Evolutionary conservation across 2,329 filamentous ascomycete species (phyloP).

Genomic region (Coleophoma cylindrospora): DNA sequence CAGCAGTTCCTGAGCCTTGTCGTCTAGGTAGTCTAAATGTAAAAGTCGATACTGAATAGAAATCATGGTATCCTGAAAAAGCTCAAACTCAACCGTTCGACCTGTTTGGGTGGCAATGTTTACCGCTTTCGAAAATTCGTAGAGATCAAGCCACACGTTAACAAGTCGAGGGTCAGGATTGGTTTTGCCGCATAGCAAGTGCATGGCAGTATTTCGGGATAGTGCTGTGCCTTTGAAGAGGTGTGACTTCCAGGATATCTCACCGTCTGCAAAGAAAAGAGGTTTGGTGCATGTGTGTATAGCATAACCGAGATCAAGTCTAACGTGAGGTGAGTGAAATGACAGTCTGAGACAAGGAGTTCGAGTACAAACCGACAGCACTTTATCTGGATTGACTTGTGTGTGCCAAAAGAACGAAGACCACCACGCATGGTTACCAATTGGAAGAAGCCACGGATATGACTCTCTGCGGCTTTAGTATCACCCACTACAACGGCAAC

Average conservation of each 20-base stretch:
- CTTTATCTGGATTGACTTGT: not conserved
- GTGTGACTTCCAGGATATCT: not conserved
- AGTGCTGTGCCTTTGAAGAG: not conserved
- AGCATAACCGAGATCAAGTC: not conserved
- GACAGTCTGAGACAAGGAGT: not conserved
- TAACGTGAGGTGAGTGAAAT: not conserved
- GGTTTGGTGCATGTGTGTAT: not conserved
- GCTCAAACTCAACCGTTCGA: constrained; percentile 14
- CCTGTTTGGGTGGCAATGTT: constrained; percentile 3
- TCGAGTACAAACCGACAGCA: not conserved
- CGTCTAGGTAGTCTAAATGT: constrained; percentile 13
- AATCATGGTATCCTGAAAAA: constrained; percentile 28
- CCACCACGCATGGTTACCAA: no score
- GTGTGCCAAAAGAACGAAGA: not conserved
- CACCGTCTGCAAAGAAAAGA: not conserved
- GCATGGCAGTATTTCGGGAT: not conserved
- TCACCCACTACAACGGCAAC: no score
- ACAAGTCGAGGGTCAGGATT: not conserved
- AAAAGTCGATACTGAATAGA: constrained; percentile 35
- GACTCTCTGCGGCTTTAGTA: no score
- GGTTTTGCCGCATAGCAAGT: not conserved
- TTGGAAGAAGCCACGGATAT: no score
- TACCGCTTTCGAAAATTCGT: not conserved
- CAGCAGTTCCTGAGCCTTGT: no score
- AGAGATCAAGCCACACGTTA: not conserved